Conservation (phyloP, 2,329 filamentous ascomycete genomes). For the Dactylellina parvicollis region DNA sequence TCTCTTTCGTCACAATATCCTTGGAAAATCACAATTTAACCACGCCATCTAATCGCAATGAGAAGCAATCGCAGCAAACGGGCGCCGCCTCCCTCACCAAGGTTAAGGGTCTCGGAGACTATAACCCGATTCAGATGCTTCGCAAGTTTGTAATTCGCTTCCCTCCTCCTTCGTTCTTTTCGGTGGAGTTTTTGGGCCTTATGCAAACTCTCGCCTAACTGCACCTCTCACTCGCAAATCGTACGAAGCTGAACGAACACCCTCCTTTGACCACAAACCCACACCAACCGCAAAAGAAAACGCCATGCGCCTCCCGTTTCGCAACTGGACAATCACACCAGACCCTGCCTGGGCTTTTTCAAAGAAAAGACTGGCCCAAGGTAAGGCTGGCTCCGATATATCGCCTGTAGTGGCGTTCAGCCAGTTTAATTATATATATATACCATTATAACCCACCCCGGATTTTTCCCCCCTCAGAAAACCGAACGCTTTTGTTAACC, state of each 20-base stretch:
- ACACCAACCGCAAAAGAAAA: conserved; percentile 21
- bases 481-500: not conserved
- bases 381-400: conserved; percentile 33
- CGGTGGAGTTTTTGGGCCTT: conserved; percentile 31
- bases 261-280: conserved; percentile 26
- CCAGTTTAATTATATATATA: conserved; percentile 37
- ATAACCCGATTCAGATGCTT: conserved; percentile 40
- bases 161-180: conserved; percentile 34
- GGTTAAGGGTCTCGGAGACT: conserved; percentile 46
- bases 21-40: conserved; percentile 40
- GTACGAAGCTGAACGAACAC: conserved; percentile 18
- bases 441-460: conserved; percentile 39
- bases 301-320: conserved; percentile 54
- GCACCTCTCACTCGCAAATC: conserved; percentile 53
- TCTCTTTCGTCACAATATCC: conserved; percentile 50
- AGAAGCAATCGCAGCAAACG: conserved; percentile 17
- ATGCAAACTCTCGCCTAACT: conserved; percentile 54
- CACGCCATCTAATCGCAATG: conserved; percentile 43
- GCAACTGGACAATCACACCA: conserved; percentile 33
- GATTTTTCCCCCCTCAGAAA: conserved; percentile 34
- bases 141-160: conserved; percentile 28
- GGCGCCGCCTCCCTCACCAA: not conserved
- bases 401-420: conserved; percentile 35
- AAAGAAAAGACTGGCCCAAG: not conserved
- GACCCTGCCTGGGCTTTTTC: conserved; percentile 1